These are phyloP conservation scores for Sparassis latifolia DNA, from an alignment of 1,284 basidiomycete species.

Conservation along the genomic window DNA sequence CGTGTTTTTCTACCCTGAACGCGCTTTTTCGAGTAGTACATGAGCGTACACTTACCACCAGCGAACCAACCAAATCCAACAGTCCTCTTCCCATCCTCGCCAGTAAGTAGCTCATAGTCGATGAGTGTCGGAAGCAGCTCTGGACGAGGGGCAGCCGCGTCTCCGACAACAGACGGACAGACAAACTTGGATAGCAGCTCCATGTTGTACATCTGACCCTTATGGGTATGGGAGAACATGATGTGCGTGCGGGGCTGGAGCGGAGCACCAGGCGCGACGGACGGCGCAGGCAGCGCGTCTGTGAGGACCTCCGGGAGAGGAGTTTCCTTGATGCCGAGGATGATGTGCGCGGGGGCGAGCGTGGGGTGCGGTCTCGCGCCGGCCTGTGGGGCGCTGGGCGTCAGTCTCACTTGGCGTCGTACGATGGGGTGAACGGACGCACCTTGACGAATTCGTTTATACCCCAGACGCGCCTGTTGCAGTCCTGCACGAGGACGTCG, in stretches of 20 bases:
- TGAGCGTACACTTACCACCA: conserved; percentile 49
- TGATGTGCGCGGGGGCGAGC: conserved; percentile 64
- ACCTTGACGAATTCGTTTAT: conserved; percentile 65
- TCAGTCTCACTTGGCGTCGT: not conserved
- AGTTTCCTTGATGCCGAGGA: conserved; percentile 86
- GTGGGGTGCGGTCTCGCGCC: conserved; percentile 61
- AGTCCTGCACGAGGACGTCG: conserved; percentile 69
- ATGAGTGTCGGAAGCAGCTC: conserved; percentile 50
- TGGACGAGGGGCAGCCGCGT: conserved; percentile 3
- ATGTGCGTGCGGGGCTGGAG: conserved; percentile 55
- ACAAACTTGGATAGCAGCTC: conserved; percentile 69
- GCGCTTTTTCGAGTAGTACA: not conserved
- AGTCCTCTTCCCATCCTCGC: conserved; percentile 59
- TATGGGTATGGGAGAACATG: conserved; percentile 90
- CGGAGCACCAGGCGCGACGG: conserved; percentile 2
- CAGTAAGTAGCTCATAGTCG: conserved; percentile 81
- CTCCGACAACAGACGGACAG: conserved; percentile 12
- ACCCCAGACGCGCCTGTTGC: conserved; percentile 68
- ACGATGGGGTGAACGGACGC: not conserved
- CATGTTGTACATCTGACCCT: conserved; percentile 83
- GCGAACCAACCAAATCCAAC: conserved; percentile 89
- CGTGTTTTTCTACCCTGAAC: too few species aligned
- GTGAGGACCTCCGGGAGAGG: conserved; percentile 59
- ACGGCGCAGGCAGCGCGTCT: conserved; percentile 30
- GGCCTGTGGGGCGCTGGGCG: conserved; percentile 39